Conservation (phyloP, 352 stramenopile genomes). For the Phytophthora uliginosa region DNA sequence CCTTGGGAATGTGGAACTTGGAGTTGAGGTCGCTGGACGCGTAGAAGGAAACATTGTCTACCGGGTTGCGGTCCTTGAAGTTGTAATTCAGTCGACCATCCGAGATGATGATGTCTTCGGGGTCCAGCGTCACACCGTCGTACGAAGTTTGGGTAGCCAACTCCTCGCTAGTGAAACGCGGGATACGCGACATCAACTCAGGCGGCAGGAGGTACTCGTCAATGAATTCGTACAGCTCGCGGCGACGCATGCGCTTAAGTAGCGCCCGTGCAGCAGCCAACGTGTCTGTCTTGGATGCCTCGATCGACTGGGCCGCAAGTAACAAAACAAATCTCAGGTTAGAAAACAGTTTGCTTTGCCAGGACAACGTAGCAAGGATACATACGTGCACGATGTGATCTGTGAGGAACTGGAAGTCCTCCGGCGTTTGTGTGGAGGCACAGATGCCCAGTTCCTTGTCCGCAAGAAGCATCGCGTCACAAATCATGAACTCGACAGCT, state of each 20-base stretch:
- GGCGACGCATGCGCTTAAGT: constrained; percentile 77
- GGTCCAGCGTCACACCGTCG: constrained; percentile 49
- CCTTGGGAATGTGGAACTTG: constrained; percentile 84
- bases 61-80: constrained; percentile 81
- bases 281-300: constrained; percentile 70
- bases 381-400: constrained; percentile 81
- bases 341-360: background rate
- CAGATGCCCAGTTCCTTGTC: constrained; percentile 83
- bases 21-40: constrained; percentile 65
- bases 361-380: background rate
- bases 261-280: constrained; percentile 65
- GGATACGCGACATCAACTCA: constrained; percentile 61
- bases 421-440: constrained; percentile 62
- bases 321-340: background rate
- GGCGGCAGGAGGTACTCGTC: constrained; percentile 81
- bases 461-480: constrained; percentile 83
- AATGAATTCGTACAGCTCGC: constrained; percentile 89
- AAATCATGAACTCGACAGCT: constrained; percentile 93
- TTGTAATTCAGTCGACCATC: constrained; percentile 90
- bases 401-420: constrained; percentile 82
- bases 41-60: constrained; percentile 90
- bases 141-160: constrained; percentile 66
- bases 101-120: constrained; percentile 86
- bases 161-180: constrained; percentile 64
- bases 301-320: constrained; percentile 58